Conservation (phyloP, 805 yeast species). For the Yamadazyma takamatsuzukensis region DNA sequence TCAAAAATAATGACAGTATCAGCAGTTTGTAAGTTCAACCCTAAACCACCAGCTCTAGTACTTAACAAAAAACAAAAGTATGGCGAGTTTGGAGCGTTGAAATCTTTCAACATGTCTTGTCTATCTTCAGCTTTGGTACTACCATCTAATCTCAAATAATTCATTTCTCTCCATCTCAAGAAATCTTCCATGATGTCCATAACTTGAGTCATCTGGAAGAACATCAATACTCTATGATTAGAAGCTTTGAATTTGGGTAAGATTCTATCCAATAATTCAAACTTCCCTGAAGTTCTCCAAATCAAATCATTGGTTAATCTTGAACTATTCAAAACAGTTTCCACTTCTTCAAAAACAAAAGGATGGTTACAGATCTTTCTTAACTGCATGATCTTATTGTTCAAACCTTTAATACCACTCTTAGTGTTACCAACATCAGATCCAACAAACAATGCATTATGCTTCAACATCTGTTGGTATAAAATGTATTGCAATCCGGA, state of each 20-base stretch:
- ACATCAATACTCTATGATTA: conserved; percentile 77
- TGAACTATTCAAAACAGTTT: conserved; percentile 61
- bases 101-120: conserved; percentile 65
- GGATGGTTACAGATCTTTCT: conserved; percentile 87
- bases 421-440: conserved; percentile 56
- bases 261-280: conserved; percentile 71
- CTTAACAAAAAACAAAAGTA: conserved; percentile 76
- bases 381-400: conserved; percentile 81
- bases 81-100: conserved; percentile 73
- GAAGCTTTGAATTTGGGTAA: conserved; percentile 70
- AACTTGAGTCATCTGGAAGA: conserved; percentile 86
- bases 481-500: conserved; percentile 67
- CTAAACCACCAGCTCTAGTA: conserved; percentile 88
- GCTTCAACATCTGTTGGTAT: conserved; percentile 75
- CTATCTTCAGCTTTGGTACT: conserved; percentile 82
- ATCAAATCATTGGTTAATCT: conserved; percentile 61
- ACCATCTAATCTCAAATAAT: conserved; percentile 78
- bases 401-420: conserved; percentile 70
- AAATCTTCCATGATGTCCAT: conserved; percentile 90
- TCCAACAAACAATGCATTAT: conserved; percentile 66
- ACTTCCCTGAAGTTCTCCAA: conserved; percentile 78
- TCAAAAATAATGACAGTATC: conserved; percentile 85
- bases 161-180: conserved; percentile 60
- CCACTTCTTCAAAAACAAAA: conserved; percentile 80
- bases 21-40: conserved; percentile 81